These are phyloP conservation scores for Diophrys appendiculata DNA, from an alignment of 73 alveolate genomes.

Conservation along the genomic window DNA sequence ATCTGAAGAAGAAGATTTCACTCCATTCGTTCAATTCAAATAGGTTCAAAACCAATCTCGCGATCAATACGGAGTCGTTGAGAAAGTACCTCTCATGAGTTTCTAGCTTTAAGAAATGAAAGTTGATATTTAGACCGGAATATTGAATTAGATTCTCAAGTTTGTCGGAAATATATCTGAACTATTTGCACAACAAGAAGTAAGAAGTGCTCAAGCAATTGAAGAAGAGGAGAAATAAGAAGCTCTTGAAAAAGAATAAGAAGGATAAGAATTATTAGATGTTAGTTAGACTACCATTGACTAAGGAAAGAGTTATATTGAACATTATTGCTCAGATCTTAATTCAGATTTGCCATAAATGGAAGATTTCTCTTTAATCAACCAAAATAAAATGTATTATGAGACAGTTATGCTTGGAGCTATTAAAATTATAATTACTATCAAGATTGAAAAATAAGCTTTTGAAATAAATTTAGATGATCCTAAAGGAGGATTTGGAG, in stretches of 20 bases:
- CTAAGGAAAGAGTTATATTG: too few relatives aligned
- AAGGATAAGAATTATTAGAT: neutral
- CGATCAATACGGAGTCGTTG: slow-evolving; percentile 15
- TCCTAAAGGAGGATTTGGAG: slow-evolving; percentile 38
- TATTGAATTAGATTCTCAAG: slow-evolving; percentile 22
- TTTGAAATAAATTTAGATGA: slow-evolving; percentile 32
- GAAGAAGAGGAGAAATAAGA: neutral
- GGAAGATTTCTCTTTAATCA: slow-evolving; percentile 1
- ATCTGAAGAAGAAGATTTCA: neutral
- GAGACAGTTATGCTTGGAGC: slow-evolving; percentile 56
- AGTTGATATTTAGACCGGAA: slow-evolving; percentile 50
- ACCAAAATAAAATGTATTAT: slow-evolving; percentile 51
- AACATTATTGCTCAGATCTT: too few relatives aligned
- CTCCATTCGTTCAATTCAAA: slow-evolving; percentile 60
- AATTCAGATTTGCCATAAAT: slow-evolving; percentile 30
- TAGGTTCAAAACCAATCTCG: slow-evolving; percentile 12
- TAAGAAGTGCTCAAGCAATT: neutral
- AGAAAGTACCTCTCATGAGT: slow-evolving; percentile 14
- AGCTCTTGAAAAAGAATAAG: neutral
- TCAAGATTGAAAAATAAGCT: slow-evolving; percentile 52
- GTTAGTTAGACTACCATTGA: slow-evolving; percentile 17
- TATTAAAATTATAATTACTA: slow-evolving; percentile 36
- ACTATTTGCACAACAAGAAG: slow-evolving; percentile 15
- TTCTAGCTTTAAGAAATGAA: slow-evolving; percentile 46
- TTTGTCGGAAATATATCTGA: slow-evolving; percentile 5